phyloP scores from a whole-genome alignment of 2,329 filamentous ascomycete species.

The Cyphellophora attinorum region DNA sequence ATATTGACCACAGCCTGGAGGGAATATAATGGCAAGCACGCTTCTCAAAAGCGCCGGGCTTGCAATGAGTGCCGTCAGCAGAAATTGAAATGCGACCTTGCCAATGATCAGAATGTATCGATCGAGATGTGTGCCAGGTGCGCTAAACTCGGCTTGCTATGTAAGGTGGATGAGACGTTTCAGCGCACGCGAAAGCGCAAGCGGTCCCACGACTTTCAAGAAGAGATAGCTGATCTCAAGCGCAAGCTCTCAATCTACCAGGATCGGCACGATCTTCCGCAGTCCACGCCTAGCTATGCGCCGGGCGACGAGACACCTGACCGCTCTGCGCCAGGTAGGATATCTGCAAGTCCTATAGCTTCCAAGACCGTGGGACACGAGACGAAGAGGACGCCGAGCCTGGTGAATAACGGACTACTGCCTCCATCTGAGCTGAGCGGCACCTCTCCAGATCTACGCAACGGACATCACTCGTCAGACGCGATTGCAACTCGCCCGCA shows the following conservation, averaged over 20 bases:
- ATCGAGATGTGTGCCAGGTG: slow-evolving; percentile 10
- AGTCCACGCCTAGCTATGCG: background rate
- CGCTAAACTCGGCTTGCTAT: slow-evolving; percentile 10
- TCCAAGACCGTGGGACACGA: background rate
- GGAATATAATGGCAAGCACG: slow-evolving; percentile 1
- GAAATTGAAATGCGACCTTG: background rate
- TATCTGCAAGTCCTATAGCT: slow-evolving; percentile 4
- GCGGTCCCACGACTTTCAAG: slow-evolving; percentile 3
- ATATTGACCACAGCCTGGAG: background rate
- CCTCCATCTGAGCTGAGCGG: background rate
- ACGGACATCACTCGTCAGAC: too few relatives aligned
- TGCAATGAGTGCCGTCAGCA: background rate
- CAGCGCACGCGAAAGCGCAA: slow-evolving; percentile 13
- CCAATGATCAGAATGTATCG: background rate
- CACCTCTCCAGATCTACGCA: background rate
- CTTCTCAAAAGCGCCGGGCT: background rate
- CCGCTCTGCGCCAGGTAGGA: background rate
- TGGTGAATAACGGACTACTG: slow-evolving; percentile 6
- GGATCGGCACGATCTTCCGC: background rate
- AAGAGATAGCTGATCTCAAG: slow-evolving; percentile 1
- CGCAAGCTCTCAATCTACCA: background rate
- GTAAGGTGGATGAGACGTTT: slow-evolving; percentile 13
- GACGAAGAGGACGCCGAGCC: background rate
- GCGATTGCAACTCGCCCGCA: background rate
- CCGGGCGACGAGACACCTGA: slow-evolving; percentile 1